phyloP scores from a whole-genome alignment of 2,329 filamentous ascomycete genomes.

The Colletotrichum sojae region DNA sequence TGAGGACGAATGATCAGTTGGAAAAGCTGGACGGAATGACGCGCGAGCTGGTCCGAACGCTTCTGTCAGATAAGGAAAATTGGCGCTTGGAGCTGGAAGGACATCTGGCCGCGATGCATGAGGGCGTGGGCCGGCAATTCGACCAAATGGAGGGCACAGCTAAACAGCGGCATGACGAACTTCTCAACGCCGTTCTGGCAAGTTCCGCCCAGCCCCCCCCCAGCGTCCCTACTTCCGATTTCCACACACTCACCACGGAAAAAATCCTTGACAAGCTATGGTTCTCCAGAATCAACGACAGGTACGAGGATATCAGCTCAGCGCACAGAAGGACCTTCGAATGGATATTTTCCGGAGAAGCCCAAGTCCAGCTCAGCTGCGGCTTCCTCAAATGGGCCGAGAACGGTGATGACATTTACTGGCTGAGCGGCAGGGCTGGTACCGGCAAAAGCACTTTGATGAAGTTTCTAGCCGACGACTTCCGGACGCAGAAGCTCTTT shows the following conservation, averaged over 20 bases:
- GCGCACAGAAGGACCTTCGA: background rate
- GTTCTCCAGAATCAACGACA: constrained; percentile 3
- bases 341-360: background rate
- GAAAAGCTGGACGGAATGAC: background rate
- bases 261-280: background rate
- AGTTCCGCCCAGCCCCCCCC: background rate
- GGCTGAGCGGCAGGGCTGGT: constrained; percentile 7
- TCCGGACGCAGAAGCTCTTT: background rate
- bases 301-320: background rate
- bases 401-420: background rate
- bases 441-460: constrained; percentile 5
- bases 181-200: background rate
- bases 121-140: background rate
- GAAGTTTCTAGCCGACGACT: background rate
- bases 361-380: background rate
- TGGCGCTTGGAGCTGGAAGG: background rate
- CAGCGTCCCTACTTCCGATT: background rate
- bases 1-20: background rate
- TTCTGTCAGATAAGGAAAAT: background rate
- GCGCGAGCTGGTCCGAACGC: background rate
- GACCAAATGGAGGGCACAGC: background rate
- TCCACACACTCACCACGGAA: background rate
- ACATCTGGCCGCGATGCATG: background rate
- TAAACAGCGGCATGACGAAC: background rate
- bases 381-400: background rate